These are phyloP conservation scores for Yamadazyma atmosphaerica DNA, from an alignment of 1,139 yeast genomes.

Conservation along the genomic window DNA sequence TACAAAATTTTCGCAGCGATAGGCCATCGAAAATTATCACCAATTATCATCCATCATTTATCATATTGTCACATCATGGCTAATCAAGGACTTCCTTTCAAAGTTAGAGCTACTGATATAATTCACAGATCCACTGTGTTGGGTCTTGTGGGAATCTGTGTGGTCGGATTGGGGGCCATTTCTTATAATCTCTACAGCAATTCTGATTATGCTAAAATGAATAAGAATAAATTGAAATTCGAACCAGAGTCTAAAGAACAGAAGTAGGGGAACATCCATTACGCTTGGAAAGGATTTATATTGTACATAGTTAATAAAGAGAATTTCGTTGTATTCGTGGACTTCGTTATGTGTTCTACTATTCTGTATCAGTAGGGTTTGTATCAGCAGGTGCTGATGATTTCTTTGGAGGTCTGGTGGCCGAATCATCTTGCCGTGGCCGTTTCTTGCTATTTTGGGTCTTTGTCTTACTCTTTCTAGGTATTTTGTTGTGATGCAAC, in stretches of 20 bases:
- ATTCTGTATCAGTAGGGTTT: background rate
- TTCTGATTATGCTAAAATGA: constrained; percentile 46
- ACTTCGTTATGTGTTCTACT: constrained; percentile 3
- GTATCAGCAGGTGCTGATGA: background rate
- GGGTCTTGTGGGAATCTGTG: constrained; percentile 64
- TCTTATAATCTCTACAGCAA: constrained; percentile 63
- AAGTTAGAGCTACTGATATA: constrained; percentile 68
- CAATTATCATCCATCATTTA: too few relatives aligned
- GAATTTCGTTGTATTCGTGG: background rate
- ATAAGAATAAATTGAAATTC: constrained; percentile 42
- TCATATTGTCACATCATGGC: constrained; percentile 19
- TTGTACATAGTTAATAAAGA: constrained; percentile 5
- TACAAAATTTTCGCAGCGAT: background rate
- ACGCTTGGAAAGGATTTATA: background rate
- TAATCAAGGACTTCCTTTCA: constrained; percentile 37
- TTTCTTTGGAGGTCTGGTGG: background rate
- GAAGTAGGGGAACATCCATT: constrained; percentile 6
- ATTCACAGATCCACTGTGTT: constrained; percentile 82
- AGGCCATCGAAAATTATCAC: too few relatives aligned
- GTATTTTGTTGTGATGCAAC: constrained; percentile 51
- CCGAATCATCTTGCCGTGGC: constrained; percentile 1
- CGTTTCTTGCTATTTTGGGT: constrained; percentile 21
- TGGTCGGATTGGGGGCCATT: constrained; percentile 56
- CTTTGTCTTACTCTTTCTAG: constrained; percentile 19
- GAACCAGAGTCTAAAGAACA: constrained; percentile 34